These are phyloP conservation scores for Hemileccinum rubropunctum DNA, from an alignment of 768 basidiomycete genomes.

Conservation along the genomic window DNA sequence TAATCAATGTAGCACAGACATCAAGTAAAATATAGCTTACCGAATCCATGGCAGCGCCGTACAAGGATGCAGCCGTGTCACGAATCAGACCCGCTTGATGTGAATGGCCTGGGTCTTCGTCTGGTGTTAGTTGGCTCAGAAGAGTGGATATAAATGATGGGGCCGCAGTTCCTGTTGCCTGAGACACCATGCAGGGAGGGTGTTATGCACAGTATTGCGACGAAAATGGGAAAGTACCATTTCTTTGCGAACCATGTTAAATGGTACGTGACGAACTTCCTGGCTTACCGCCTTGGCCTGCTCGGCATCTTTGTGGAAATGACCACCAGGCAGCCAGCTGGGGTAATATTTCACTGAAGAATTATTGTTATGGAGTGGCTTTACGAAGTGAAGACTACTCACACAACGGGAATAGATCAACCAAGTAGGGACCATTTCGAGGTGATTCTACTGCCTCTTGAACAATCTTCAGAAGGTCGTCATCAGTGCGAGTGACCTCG, in stretches of 20 bases:
- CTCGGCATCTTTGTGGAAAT: slow-evolving; percentile 3
- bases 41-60: neutral
- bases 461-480: slow-evolving; percentile 1
- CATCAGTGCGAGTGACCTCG: neutral
- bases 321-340: slow-evolving; percentile 10
- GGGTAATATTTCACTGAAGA: slow-evolving; percentile 9
- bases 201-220: too few relatives aligned
- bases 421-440: slow-evolving; percentile 3
- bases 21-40: neutral
- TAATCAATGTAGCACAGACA: neutral
- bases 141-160: neutral
- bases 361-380: neutral
- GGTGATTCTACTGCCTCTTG: neutral
- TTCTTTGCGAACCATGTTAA: slow-evolving; percentile 5
- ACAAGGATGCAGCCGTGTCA: neutral
- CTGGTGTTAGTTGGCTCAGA: neutral
- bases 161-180: neutral
- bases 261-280: slow-evolving; percentile 2
- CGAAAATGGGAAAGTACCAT: slow-evolving; percentile 3
- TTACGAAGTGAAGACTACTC: neutral
- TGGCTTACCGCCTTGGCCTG: neutral
- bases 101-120: neutral
- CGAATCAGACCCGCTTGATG: neutral
- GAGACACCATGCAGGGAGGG: neutral
- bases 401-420: slow-evolving; percentile 5